phyloP scores from a whole-genome alignment of 2,329 filamentous ascomycete species.

The Phyllosticta citribraziliensis region DNA sequence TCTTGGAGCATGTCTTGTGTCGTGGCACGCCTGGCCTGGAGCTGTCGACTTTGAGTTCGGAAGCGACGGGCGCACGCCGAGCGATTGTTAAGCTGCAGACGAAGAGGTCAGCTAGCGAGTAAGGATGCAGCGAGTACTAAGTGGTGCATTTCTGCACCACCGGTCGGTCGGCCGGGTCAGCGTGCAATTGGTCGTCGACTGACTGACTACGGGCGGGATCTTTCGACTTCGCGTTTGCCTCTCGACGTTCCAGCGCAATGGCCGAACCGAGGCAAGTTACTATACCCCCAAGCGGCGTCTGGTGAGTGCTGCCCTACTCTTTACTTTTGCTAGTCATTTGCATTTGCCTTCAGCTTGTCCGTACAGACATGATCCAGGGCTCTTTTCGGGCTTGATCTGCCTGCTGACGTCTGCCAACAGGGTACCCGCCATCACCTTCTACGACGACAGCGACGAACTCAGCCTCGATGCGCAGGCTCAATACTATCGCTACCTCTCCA shows the following conservation, averaged over 20 bases:
- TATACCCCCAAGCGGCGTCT: conserved; percentile 9
- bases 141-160: neutral
- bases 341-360: neutral
- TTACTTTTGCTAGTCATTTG: neutral
- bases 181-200: neutral
- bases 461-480: conserved; percentile 32
- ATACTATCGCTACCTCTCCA: conserved; percentile 36
- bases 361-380: neutral
- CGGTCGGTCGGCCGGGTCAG: neutral
- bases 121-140: neutral
- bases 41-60: neutral
- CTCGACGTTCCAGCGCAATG: neutral
- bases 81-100: neutral
- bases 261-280: neutral
- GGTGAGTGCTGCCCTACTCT: conserved; percentile 3
- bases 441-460: conserved; percentile 31
- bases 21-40: neutral
- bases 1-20: neutral
- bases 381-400: neutral
- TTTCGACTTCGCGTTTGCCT: neutral
- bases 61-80: neutral
- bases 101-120: neutral
- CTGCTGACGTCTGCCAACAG: neutral
- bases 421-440: conserved; percentile 36
- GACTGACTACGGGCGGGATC: neutral